Conservation (phyloP, 2,329 filamentous ascomycete species). For the Thielaviopsis populi region DNA sequence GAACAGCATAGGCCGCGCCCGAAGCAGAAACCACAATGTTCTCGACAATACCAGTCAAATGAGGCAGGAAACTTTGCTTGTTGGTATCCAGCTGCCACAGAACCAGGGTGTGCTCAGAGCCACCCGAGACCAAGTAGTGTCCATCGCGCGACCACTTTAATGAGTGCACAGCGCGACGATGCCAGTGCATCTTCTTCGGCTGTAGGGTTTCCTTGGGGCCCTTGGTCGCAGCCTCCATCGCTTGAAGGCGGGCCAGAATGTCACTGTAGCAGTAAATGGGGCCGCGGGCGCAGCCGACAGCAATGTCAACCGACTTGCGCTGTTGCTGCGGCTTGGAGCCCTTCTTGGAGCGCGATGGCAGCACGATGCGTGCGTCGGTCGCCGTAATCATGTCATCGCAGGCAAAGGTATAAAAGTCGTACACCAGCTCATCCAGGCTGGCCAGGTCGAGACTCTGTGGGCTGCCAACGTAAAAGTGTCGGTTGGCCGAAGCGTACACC, state of each 20-base stretch:
- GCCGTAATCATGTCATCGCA: conserved; percentile 49
- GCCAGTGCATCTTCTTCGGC: conserved; percentile 72
- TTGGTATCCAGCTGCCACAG: conserved; percentile 88
- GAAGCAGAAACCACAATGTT: conserved; percentile 66
- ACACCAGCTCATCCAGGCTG: conserved; percentile 20
- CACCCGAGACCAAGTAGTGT: conserved; percentile 92
- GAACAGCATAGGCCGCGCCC: conserved; percentile 69
- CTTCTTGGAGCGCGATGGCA: conserved; percentile 20
- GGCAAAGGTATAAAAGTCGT: conserved; percentile 39
- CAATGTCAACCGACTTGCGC: conserved; percentile 46
- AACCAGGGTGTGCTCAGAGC: conserved; percentile 74
- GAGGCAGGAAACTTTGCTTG: conserved; percentile 70
- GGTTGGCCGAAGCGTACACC: conserved; percentile 22
- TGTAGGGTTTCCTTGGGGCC: conserved; percentile 35
- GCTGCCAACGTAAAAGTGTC: conserved; percentile 26
- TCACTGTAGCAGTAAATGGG: conserved; percentile 72
- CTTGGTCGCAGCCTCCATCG: conserved; percentile 25
- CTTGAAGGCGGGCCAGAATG: conserved; percentile 44
- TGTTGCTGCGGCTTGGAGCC: conserved; percentile 12
- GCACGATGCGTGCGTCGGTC: conserved; percentile 42
- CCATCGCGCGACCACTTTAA: conserved; percentile 90
- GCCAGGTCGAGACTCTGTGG: conserved; percentile 19
- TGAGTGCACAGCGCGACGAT: conserved; percentile 65
- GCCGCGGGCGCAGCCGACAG: conserved; percentile 62
- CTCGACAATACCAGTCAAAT: conserved; percentile 72